Percentiles rank a stretch among this genome's conserved stretches.
Conservation (phyloP, 2,329 filamentous ascomycete genomes). For the Xylariaceae sp. region DNA sequence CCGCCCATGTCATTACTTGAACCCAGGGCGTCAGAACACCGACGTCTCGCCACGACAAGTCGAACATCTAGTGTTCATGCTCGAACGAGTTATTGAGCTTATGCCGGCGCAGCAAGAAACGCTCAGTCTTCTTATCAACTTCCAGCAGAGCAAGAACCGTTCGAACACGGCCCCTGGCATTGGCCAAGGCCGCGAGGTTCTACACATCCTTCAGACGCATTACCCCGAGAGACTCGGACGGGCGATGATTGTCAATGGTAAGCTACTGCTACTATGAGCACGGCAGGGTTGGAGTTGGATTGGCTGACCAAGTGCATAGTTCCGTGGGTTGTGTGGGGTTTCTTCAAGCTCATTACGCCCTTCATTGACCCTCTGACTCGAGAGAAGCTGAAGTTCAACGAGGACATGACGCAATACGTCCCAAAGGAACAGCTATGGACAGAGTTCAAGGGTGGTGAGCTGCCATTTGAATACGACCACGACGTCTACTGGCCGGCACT, state of each 20-base stretch:
- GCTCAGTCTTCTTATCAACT: slow-evolving; percentile 86
- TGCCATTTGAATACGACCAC: slow-evolving; percentile 93
- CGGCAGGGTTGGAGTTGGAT: not conserved
- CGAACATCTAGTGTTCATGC: slow-evolving; percentile 93
- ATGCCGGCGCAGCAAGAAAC: slow-evolving; percentile 88
- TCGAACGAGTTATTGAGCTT: slow-evolving; percentile 85
- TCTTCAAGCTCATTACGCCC: slow-evolving; percentile 94
- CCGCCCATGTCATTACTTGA: slow-evolving; percentile 88
- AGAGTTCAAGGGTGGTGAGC: slow-evolving; percentile 71
- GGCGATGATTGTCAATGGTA: slow-evolving; percentile 87
- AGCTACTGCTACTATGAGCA: slow-evolving; percentile 34
- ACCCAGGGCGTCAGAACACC: slow-evolving; percentile 91
- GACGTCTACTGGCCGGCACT: slow-evolving; percentile 86
- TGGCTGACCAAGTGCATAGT: slow-evolving; percentile 52
- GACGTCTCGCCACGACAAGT: slow-evolving; percentile 83
- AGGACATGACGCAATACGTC: slow-evolving; percentile 82
- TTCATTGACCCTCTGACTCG: slow-evolving; percentile 95
- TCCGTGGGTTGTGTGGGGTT: slow-evolving; percentile 87
- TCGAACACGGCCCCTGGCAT: slow-evolving; percentile 75
- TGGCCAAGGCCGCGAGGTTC: slow-evolving; percentile 76
- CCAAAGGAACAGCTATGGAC: slow-evolving; percentile 82
- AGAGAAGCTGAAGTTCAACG: slow-evolving; percentile 97
- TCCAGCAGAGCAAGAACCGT: slow-evolving; percentile 76
- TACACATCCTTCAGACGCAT: slow-evolving; percentile 91
- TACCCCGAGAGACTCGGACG: slow-evolving; percentile 91